phyloP scores from a whole-genome alignment of 768 basidiomycete genomes.

The Tylopilus rubrobrunneus region DNA sequence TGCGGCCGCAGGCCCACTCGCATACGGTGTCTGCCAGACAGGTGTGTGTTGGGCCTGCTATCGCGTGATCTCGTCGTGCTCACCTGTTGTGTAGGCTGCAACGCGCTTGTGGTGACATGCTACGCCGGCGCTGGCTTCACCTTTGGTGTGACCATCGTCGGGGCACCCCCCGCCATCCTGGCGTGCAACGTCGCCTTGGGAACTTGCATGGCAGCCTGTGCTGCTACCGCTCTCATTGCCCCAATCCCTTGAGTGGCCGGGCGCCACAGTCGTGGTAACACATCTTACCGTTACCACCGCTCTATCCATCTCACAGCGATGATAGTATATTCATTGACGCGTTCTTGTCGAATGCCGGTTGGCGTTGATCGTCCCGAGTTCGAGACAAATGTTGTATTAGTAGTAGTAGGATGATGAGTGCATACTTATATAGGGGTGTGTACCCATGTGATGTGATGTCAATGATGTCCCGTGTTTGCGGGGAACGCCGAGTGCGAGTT shows the following conservation, averaged over 20 bases:
- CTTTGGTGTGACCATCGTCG: slow-evolving; percentile 23
- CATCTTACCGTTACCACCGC: too few relatives aligned
- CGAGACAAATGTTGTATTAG: slow-evolving; percentile 1
- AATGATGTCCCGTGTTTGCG: background rate
- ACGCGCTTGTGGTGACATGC: slow-evolving; percentile 18
- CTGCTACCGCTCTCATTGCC: slow-evolving; percentile 14
- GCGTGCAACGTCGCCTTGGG: slow-evolving; percentile 24
- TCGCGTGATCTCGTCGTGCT: background rate
- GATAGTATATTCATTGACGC: background rate
- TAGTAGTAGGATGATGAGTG: background rate
- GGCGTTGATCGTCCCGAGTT: background rate
- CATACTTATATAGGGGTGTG: background rate
- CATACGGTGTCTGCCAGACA: slow-evolving; percentile 25
- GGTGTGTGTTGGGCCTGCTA: background rate
- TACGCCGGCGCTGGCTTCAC: slow-evolving; percentile 23
- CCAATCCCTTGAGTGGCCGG: slow-evolving; percentile 21
- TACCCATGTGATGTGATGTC: background rate
- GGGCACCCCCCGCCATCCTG: slow-evolving; percentile 17
- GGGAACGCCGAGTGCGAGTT: background rate
- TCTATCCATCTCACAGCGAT: background rate
- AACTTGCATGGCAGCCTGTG: slow-evolving; percentile 25
- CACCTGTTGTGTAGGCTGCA: slow-evolving; percentile 22
- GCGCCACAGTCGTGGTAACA: background rate
- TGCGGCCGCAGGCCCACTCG: slow-evolving; percentile 16
- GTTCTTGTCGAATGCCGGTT: background rate